A percentile compares a stretch with the other conserved stretches of the same genome.
phyloP scores from a whole-genome alignment of 345 rosid species.

The Brassica juncea region DNA sequence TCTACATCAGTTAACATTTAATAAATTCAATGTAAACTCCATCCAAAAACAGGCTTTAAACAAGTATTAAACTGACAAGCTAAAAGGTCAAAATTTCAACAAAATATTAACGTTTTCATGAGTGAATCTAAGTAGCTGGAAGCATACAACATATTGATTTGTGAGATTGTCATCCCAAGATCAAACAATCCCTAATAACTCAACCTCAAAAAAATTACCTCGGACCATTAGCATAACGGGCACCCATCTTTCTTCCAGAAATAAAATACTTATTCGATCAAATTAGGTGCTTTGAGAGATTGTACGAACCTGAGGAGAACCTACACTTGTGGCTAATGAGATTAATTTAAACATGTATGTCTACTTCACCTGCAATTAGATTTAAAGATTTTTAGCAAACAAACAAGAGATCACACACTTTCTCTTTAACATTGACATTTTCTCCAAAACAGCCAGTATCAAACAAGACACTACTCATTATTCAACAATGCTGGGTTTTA shows the following conservation, averaged over 20 bases:
- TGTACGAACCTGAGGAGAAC: constrained; percentile 32
- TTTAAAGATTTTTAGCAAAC: background rate
- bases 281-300: background rate
- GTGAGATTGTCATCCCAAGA: too few relatives aligned
- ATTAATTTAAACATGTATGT: background rate
- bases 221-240: background rate
- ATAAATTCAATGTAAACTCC: too few relatives aligned
- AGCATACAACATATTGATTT: too few relatives aligned
- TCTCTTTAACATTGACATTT: constrained; percentile 22
- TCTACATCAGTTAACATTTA: too few relatives aligned
- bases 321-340: constrained; percentile 30
- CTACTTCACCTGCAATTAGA: background rate
- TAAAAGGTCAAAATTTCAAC: too few relatives aligned
- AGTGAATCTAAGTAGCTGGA: too few relatives aligned
- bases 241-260: background rate
- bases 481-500: constrained; percentile 37
- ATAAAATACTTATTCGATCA: background rate
- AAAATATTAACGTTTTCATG: too few relatives aligned
- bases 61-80: too few relatives aligned
- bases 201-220: too few relatives aligned
- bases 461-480: constrained; percentile 62
- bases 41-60: too few relatives aligned
- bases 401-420: background rate
- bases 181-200: too few relatives aligned
- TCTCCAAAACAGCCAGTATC: constrained; percentile 38